Evolutionary conservation across 2,329 filamentous ascomycete species (phyloP).

Genomic region (Pseudocercospora fuligena): DNA sequence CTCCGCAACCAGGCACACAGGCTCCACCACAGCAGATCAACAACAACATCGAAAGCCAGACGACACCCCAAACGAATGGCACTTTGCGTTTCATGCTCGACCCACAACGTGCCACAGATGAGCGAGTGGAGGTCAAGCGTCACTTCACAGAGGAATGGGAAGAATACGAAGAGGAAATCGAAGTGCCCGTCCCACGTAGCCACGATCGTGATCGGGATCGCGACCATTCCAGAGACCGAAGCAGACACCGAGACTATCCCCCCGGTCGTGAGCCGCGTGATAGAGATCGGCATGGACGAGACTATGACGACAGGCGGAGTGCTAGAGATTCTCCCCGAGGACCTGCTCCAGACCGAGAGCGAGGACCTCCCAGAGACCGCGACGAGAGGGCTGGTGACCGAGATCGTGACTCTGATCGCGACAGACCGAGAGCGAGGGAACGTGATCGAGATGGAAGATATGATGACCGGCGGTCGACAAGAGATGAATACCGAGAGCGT

Average conservation of each 20-base stretch:
- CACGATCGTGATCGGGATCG: conserved; percentile 28
- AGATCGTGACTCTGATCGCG: conserved; percentile 36
- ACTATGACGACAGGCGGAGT: conserved; percentile 63
- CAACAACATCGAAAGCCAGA: conserved; percentile 20
- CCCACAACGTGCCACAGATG: conserved; percentile 71
- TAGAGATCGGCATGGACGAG: conserved; percentile 28
- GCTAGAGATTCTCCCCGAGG: conserved; percentile 77
- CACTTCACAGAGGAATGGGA: conserved; percentile 78
- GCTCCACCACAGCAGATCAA: conserved; percentile 27
- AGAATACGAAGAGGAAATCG: conserved; percentile 77
- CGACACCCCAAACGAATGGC: conserved; percentile 50
- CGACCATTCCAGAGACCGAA: conserved; percentile 20
- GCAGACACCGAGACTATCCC: conserved; percentile 19
- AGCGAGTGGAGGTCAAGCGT: conserved; percentile 68
- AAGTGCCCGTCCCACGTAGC: conserved; percentile 49
- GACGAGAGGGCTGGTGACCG: conserved; percentile 29
- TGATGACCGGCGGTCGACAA: conserved; percentile 33
- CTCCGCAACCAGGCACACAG: conserved; percentile 33
- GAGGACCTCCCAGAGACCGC: conserved; percentile 55
- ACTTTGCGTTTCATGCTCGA: conserved; percentile 92
- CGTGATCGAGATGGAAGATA: conserved; percentile 36
- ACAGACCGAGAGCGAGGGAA: conserved; percentile 31
- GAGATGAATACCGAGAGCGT: conserved; percentile 32
- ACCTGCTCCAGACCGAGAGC: conserved; percentile 76
- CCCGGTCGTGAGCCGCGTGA: conserved; percentile 16